A percentile compares a stretch with the other conserved stretches of the same genome.
Conservation (phyloP, 495 filamentous ascomycete genomes). For the Saxispiralis lemnorum region DNA sequence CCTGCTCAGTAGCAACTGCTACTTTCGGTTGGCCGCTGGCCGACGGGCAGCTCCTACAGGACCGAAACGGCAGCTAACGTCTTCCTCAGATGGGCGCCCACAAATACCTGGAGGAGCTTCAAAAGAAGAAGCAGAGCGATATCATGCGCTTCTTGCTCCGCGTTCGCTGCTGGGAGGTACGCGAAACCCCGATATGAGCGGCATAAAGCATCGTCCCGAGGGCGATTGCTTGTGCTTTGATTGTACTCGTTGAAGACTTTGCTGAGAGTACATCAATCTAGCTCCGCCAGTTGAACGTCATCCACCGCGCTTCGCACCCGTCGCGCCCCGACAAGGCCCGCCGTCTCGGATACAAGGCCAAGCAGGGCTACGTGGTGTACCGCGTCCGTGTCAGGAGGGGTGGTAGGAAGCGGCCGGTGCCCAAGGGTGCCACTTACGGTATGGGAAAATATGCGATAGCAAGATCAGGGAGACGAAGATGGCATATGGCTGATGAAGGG, state of each 20-base stretch:
- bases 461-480: background rate
- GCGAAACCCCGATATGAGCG: conserved; percentile 32
- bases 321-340: conserved; percentile 99
- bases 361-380: conserved; percentile 99
- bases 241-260: conserved; percentile 97
- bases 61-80: conserved; percentile 11
- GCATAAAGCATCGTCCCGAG: conserved; percentile 11
- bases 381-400: conserved; percentile 91
- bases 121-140: conserved; percentile 99
- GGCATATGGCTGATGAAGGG: background rate
- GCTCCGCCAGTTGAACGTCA: conserved; percentile 96
- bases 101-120: conserved; percentile 98
- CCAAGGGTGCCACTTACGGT: conserved; percentile 99
- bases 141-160: conserved; percentile 97
- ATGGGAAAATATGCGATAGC: conserved; percentile 19
- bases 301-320: conserved; percentile 95
- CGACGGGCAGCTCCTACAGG: too few relatives aligned
- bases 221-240: conserved; percentile 38
- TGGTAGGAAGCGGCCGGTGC: conserved; percentile 78
- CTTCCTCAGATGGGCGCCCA: conserved; percentile 33
- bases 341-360: conserved; percentile 99
- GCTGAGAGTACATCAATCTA: conserved; percentile 99
- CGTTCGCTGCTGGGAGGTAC: conserved; percentile 99
- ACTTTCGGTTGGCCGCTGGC: too few relatives aligned
- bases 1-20: too few relatives aligned